phyloP scores from a whole-genome alignment of 345 rosid genomes.

The Conringia planisiliqua region DNA sequence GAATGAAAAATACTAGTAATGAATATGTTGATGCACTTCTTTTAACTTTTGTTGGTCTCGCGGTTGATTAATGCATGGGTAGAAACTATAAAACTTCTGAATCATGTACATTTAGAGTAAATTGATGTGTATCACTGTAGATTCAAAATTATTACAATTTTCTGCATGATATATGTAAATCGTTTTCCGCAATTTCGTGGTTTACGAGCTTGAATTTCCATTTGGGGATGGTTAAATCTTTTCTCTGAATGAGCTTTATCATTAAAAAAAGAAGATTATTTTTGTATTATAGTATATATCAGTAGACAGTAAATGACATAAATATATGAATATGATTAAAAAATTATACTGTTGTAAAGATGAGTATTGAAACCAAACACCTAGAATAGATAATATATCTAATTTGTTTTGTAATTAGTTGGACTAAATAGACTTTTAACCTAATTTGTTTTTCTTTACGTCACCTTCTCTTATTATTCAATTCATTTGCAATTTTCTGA shows the following conservation, averaged over 20 bases:
- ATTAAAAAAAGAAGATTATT: too few species aligned
- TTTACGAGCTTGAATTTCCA: too few species aligned
- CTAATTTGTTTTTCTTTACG: not conserved
- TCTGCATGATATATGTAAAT: too few species aligned
- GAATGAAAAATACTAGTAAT: too few species aligned
- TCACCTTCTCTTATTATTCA: not conserved
- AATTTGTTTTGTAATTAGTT: not conserved
- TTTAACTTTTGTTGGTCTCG: not conserved
- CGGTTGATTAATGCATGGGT: not conserved
- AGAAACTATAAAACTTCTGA: too few species aligned
- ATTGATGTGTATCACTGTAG: not conserved
- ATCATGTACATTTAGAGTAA: not conserved
- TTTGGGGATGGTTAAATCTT: too few species aligned
- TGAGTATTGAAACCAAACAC: not conserved
- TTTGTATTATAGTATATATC: too few species aligned
- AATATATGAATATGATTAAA: too few species aligned
- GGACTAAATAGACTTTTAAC: not conserved
- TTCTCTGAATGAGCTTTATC: too few species aligned
- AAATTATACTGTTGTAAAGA: not conserved
- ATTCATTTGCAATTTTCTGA: not conserved
- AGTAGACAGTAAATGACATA: too few species aligned
- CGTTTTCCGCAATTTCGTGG: too few species aligned
- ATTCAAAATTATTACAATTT: not conserved
- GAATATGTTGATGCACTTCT: too few species aligned
- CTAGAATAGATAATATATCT: not conserved